Evolutionary conservation across 768 basidiomycete genomes (phyloP).

Genomic region (Mycena epipterygia): DNA sequence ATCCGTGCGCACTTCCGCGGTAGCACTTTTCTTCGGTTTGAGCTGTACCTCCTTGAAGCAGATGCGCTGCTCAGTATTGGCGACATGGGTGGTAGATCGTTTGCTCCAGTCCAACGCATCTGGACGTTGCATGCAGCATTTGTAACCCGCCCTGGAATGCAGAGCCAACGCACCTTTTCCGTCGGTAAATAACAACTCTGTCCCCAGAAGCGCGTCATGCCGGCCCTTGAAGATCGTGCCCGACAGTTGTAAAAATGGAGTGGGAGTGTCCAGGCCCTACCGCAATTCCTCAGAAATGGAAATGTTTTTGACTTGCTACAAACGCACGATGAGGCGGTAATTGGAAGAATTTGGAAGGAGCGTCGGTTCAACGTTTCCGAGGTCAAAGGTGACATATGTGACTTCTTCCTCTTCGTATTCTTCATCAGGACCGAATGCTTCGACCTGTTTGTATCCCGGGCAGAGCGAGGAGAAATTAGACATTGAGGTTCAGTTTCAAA

Average conservation of each 20-base stretch:
- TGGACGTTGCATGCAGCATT: constrained; percentile 32
- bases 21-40: constrained; percentile 50
- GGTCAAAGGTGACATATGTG: constrained; percentile 81
- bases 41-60: constrained; percentile 81
- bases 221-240: constrained; percentile 81
- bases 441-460: constrained; percentile 77
- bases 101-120: constrained; percentile 64
- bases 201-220: constrained; percentile 78
- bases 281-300: background rate
- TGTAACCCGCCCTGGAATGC: background rate
- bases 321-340: constrained; percentile 83
- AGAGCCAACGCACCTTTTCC: constrained; percentile 61
- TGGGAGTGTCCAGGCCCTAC: constrained; percentile 83
- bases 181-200: constrained; percentile 83
- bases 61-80: constrained; percentile 77
- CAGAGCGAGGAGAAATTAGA: constrained; percentile 29
- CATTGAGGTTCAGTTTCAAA: constrained; percentile 5
- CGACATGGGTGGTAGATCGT: constrained; percentile 66
- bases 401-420: constrained; percentile 74
- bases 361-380: constrained; percentile 79
- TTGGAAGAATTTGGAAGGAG: constrained; percentile 78
- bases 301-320: background rate
- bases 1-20: constrained; percentile 30
- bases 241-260: constrained; percentile 82
- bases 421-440: constrained; percentile 75